A percentile compares a stretch with the other conserved stretches of the same genome.
Conservation (phyloP, 2,329 filamentous ascomycete genomes). For the Seiridium cupressi region DNA sequence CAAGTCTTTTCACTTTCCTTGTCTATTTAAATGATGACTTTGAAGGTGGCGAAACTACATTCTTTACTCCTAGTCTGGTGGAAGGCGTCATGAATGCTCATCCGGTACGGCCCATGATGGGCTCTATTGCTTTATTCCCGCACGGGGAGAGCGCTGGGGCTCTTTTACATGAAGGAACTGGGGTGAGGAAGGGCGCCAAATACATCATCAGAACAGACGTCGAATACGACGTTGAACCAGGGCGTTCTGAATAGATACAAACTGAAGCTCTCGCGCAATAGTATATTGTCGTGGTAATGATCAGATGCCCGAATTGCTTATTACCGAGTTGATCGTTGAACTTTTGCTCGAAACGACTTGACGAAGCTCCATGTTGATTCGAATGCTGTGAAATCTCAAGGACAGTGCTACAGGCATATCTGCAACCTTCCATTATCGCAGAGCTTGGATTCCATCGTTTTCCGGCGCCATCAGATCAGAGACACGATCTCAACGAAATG, state of each 20-base stretch:
- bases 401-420: too few species aligned
- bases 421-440: too few species aligned
- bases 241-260: not conserved
- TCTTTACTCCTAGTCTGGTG: constrained; percentile 62
- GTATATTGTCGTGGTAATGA: too few species aligned
- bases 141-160: constrained; percentile 67
- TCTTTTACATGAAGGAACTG: constrained; percentile 68
- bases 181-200: constrained; percentile 63
- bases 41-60: constrained; percentile 68
- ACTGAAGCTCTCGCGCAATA: too few species aligned
- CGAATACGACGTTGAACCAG: constrained; percentile 59
- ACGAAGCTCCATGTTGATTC: too few species aligned
- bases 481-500: too few species aligned
- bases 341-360: too few species aligned
- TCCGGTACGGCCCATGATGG: constrained; percentile 66
- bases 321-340: too few species aligned
- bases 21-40: constrained; percentile 73
- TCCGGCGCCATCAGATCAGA: too few species aligned
- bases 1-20: constrained; percentile 67
- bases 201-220: constrained; percentile 73
- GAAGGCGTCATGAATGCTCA: constrained; percentile 70
- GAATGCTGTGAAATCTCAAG: too few species aligned
- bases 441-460: too few species aligned
- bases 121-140: constrained; percentile 66
- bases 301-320: too few species aligned